These are phyloP conservation scores for Panicum miliaceum DNA, from an alignment of 176 grass and related monocot genomes.

Conservation along the genomic window DNA sequence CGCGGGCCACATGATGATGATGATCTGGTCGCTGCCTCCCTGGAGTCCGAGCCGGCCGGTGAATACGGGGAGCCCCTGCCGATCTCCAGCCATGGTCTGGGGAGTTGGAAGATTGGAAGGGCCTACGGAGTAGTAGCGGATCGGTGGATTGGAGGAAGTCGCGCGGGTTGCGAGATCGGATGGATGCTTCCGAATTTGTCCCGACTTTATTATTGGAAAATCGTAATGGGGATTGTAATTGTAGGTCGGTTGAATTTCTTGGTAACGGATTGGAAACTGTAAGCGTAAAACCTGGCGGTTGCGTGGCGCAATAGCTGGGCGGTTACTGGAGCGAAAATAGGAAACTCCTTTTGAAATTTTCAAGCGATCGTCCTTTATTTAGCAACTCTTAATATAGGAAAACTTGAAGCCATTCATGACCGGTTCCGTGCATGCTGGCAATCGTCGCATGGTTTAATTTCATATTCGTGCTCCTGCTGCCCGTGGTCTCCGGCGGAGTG, in stretches of 20 bases:
- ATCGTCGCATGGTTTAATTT: neutral
- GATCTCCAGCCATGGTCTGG: neutral
- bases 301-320: neutral
- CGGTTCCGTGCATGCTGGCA: neutral
- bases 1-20: neutral
- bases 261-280: neutral
- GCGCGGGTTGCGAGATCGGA: neutral
- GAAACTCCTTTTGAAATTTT: neutral
- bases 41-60: slow-evolving; percentile 14
- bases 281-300: neutral
- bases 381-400: neutral
- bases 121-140: neutral
- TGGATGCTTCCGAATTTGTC: slow-evolving; percentile 14
- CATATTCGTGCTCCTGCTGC: neutral
- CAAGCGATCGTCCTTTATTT: slow-evolving; percentile 1
- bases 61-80: slow-evolving; percentile 1
- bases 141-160: neutral
- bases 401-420: neutral
- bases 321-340: neutral
- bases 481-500: neutral
- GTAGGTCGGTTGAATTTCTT: neutral
- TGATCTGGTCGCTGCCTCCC: neutral
- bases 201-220: neutral
- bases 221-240: neutral
- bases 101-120: neutral